Base-by-base conservation (phyloP, 2,329 filamentous ascomycete species). In the Botryotinia convoluta region DNA sequence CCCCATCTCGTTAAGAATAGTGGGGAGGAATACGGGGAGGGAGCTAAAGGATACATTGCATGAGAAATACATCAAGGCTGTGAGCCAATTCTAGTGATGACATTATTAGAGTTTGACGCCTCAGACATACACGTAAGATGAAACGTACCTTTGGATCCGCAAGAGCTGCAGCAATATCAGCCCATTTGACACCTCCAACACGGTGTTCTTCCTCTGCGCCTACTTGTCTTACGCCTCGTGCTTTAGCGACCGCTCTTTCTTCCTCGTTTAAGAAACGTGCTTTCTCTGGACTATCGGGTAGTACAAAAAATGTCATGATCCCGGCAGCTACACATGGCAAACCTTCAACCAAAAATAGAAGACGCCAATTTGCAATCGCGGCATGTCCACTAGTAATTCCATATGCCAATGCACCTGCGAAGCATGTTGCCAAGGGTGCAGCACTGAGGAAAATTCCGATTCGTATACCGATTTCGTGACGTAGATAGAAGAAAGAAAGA, bases 401-500 rank as follows among this genome's bases (percentile, higher is more conserved):
- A 75, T 91, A 92, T 2, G 90, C 90, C 12, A 92, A 81, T 3
- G 90, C 90, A 73, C 91, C 90, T 0, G 90, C 89, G 77, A 93
- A 93, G 7, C 88, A 90, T 64, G 90, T 92, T 6, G 91, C 91
- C 22, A 93, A 83, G 1, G 91, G 90, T 0, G 90, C 90, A 26
- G 83, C 81, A 77, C 82, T 91, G 72, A 95, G 86, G 80, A 93
- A 92, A 9, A 94, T 83, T 16, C 91, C 92, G 26, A 89, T 91
- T 39, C 92, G 86, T 73, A 92, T 86, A 1, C 92, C 93, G 16
- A 95, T 84, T 78, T 95, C 93, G 29, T 82, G 77, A 8, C 85
- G 78, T 10, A 82, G 80, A 73, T 86, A 86, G 77, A 86, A 86
- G 77, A 86, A 85, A 12, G 82, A 83, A 9, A 86, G 79, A 35